Evolutionary conservation across 768 basidiomycete species (phyloP).

Genomic region (Tylopilus cervinicoccineus): DNA sequence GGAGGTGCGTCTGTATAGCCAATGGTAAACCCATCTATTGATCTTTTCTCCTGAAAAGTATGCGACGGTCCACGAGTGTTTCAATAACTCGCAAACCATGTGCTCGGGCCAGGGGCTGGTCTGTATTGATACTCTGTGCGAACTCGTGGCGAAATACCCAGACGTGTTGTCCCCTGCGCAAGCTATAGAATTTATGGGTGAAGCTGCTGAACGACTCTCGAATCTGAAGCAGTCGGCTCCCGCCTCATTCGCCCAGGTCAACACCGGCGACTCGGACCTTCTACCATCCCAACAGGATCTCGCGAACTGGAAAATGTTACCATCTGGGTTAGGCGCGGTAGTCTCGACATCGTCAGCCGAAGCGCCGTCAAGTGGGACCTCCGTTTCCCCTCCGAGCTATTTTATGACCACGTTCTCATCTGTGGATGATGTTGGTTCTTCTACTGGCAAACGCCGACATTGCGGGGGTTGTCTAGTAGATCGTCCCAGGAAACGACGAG

Average conservation of each 20-base stretch:
- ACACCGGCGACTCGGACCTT: not conserved
- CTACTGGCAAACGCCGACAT: not conserved
- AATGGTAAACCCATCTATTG: not conserved
- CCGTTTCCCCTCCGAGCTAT: not conserved
- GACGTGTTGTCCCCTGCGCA: not conserved
- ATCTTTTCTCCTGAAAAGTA: not conserved
- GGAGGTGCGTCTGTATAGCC: too few relatives aligned
- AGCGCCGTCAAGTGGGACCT: not conserved
- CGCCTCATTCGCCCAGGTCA: not conserved
- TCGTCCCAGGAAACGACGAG: not conserved
- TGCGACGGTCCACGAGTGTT: not conserved
- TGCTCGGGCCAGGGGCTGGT: not conserved
- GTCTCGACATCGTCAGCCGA: not conserved
- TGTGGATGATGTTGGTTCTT: too few relatives aligned
- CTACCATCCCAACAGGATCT: not conserved
- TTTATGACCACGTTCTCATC: not conserved
- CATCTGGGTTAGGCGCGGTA: too few relatives aligned
- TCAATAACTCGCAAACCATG: not conserved
- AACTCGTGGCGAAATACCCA: accelerated
- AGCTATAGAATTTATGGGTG: accelerated
- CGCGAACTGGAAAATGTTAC: not conserved
- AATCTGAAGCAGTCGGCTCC: not conserved
- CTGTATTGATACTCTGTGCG: not conserved
- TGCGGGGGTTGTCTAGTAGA: too few relatives aligned
- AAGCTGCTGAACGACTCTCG: too few relatives aligned